A percentile compares a stretch with the other conserved stretches of the same genome.
Evolutionary conservation across 306 rosid genomes (phyloP).

Genomic region (Rubus parviflorus): DNA sequence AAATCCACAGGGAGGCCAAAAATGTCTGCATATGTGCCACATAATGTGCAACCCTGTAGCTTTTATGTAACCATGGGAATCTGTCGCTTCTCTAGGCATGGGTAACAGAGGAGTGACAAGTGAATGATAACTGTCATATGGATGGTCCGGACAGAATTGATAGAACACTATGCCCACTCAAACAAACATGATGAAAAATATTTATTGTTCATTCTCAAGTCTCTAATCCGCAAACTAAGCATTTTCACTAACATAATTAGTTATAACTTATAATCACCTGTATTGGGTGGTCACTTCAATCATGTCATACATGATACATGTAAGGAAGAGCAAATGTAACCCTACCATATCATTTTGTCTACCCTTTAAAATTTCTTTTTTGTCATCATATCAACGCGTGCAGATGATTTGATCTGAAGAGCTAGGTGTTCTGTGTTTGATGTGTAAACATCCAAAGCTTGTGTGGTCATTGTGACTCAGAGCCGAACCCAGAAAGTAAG

Average conservation of each 20-base stretch:
- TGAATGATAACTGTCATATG: not conserved
- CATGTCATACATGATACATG: conserved; percentile 24
- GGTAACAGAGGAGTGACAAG: not conserved
- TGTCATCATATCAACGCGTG: conserved; percentile 12
- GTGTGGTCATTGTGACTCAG: not conserved
- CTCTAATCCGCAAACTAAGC: not conserved
- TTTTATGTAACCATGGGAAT: not conserved
- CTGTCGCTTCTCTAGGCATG: not conserved
- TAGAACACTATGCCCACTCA: too few species aligned
- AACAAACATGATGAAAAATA: too few species aligned
- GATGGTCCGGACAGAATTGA: not conserved
- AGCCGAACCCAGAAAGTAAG: conserved; percentile 1
- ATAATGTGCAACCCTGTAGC: not conserved
- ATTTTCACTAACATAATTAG: too few species aligned
- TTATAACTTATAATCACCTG: too few species aligned
- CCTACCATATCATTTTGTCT: conserved; percentile 45
- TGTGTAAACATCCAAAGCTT: not conserved
- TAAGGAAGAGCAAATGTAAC: conserved; percentile 26
- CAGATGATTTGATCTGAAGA: conserved; percentile 1
- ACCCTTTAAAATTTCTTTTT: conserved; percentile 23
- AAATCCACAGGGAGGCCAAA: not conserved
- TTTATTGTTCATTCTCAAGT: not conserved
- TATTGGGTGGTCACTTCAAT: conserved; percentile 35
- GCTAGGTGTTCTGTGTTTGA: not conserved
- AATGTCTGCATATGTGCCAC: not conserved